Evolutionary conservation across 1,139 yeast genomes (phyloP).

Genomic region (Pichia sp.): DNA sequence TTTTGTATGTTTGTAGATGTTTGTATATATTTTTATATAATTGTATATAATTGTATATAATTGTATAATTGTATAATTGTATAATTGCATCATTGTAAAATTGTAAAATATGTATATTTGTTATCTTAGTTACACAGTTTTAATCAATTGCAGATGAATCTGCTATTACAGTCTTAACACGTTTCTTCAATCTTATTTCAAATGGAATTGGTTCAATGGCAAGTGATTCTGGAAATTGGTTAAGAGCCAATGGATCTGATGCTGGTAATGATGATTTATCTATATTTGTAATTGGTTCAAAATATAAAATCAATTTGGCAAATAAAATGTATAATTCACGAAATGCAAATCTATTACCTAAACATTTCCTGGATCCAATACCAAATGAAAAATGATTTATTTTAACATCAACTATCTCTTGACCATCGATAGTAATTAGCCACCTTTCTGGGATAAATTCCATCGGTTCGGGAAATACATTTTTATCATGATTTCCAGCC

Average conservation of each 20-base stretch:
- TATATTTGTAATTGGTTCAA: conserved; percentile 15
- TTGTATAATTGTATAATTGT: no score
- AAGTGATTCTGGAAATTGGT: conserved; percentile 46
- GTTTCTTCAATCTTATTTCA: conserved; percentile 29
- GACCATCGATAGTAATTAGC: conserved; percentile 30
- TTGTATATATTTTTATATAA: no score
- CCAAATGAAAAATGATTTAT: conserved; percentile 61
- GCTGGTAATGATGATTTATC: neutral
- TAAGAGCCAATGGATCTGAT: conserved; percentile 43
- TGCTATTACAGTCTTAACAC: no score
- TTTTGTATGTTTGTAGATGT: no score
- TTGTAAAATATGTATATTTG: no score
- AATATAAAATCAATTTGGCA: conserved; percentile 35
- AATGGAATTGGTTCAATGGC: conserved; percentile 53
- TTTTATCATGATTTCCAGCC: conserved; percentile 63
- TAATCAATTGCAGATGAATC: no score
- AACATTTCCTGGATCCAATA: conserved; percentile 63
- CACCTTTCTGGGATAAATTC: conserved; percentile 55
- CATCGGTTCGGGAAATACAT: conserved; percentile 42
- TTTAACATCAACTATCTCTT: neutral
- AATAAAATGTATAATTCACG: conserved; percentile 53
- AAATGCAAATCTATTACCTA: conserved; percentile 57
- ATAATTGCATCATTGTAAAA: no score
- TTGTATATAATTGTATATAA: no score
- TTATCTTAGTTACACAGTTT: no score